Percentiles rank a stretch among this genome's conserved stretches.
Conservation (phyloP, 805 yeast genomes). For the Candida coleopterorum region DNA sequence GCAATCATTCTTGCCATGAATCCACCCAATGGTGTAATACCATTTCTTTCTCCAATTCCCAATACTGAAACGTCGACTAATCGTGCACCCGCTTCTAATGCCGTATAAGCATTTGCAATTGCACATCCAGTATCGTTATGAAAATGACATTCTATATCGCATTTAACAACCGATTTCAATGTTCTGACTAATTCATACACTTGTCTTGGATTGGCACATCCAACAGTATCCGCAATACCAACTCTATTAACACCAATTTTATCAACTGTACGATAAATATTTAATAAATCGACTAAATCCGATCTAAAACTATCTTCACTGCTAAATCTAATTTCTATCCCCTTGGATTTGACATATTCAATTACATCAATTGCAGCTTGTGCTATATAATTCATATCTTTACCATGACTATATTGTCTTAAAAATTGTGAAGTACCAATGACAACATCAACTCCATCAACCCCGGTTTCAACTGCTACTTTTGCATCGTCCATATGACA, state of each 20-base stretch:
- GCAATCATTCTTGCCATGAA: conserved; percentile 99
- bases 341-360: conserved; percentile 94
- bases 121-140: conserved; percentile 99
- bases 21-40: conserved; percentile 96
- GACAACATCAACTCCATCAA: conserved; percentile 97
- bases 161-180: conserved; percentile 84
- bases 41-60: conserved; percentile 99
- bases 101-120: conserved; percentile 97
- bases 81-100: conserved; percentile 95
- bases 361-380: conserved; percentile 94
- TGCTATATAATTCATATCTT: conserved; percentile 97
- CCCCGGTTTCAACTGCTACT: conserved; percentile 97
- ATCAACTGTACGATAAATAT: conserved; percentile 94
- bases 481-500: conserved; percentile 99
- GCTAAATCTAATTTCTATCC: conserved; percentile 93
- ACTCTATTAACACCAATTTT: conserved; percentile 97
- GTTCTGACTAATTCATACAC: conserved; percentile 96
- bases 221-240: conserved; percentile 99
- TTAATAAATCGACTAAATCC: conserved; percentile 89
- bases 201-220: conserved; percentile 98
- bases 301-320: conserved; percentile 98
- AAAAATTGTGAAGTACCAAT: conserved; percentile 95
- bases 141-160: conserved; percentile 98
- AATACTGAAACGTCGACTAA: conserved; percentile 91
- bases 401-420: conserved; percentile 94